Evolutionary conservation across 331 rosid species (phyloP), one percentile per base, ranked within the genome.

Genomic region (Pyrus hybrid): DNA sequence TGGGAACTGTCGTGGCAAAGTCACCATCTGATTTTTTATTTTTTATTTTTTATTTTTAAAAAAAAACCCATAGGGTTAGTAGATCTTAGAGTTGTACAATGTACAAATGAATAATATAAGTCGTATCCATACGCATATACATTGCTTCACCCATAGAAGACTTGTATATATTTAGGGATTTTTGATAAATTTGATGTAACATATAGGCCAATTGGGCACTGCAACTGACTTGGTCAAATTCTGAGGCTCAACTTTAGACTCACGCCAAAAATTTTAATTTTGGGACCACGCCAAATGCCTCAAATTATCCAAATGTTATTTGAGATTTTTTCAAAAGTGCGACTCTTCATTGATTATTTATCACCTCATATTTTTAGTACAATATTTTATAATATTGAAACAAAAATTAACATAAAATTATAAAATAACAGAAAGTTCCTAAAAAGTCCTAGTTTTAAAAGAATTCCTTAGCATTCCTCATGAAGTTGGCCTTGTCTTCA

Each of bases 221-320:
- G 62, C 72, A 75, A 63, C 76, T 77, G 81, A 83, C 85, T 74
- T 71, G 13, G 85, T 88, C 93, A 79, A 83, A 33, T 73, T 67
- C 49, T 56, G 22, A 17, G 33, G 66, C 60, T n/a, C 17, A 33
- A 5, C 1, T 4, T 9, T 30, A 0, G 22, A 4, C 12, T 32
- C 63, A 28, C 13, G 66, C 45, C 65, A 66, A 73, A 21, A 7
- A 2, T 6, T 4, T 18, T 4, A 18, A 29, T 20, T 63, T 63
- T 64, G 72, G 61, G 70, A 58, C 76, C 33, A 29, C 49, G 49
- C 49, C 71, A 80, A 63, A 72, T 72, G 75, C 35, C 75, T 57
- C 28, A 49, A 6, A 49, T 49, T 16, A 49, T 49, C 56, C n/a
- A 49, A 16, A 49, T 49, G 43, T 35, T 35, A 35, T 35, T 35